Evolutionary conservation across 1,284 basidiomycete species (phyloP), one percentile per base, ranked within the genome.

Genomic region (Leccinum pachyderme): DNA sequence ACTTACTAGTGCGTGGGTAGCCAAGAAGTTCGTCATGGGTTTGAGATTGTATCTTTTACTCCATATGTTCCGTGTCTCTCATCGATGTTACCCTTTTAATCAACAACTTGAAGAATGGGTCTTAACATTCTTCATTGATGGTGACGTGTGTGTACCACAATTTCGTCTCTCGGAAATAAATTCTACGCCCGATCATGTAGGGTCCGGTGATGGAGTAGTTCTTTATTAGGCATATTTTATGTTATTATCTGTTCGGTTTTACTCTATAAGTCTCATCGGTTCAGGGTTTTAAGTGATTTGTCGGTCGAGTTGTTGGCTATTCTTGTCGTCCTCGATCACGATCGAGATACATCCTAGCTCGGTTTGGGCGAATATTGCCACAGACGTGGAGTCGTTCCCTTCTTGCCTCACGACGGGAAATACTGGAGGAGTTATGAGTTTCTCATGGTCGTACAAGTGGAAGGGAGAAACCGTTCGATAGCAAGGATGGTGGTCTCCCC

Each of bases 341-440:
- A 65, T 63, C 64, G 61, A 54, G 63, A 47, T 27, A 54, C 60
- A 47, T 28, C 51, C 50, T 53, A 47, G 64, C 57, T 47, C 51
- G 37, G 35, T 53, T 29, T 25, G 39, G 37, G 18, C 47, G 43
- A 49, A 61, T 50, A 60, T 62, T 33, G 43, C 47, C 15, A 28
- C 28, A 59, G 33, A 15, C 7, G 29, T 49, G 45, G 18, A 28
- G 15, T 46, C 22, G 31, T 9, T 25, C 43, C 51, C 33, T 8
- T 45, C 39, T 7, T 15, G 31, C 5, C 27, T 28, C 13, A 35
- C 31, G 11, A 32, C 2, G 32, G 7, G 18, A 18, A 18, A 18
- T 28, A 48, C 29, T 28, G 25, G 45, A 49, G 3, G 25, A 28
- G 29, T 9, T 27, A 27, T 32, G 31, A 11, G 31, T 12, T 32